Evolutionary conservation across 2,329 filamentous ascomycete genomes (phyloP), one percentile per base, ranked within the genome.

Genomic region (Sphaerostilbella broomeana): DNA sequence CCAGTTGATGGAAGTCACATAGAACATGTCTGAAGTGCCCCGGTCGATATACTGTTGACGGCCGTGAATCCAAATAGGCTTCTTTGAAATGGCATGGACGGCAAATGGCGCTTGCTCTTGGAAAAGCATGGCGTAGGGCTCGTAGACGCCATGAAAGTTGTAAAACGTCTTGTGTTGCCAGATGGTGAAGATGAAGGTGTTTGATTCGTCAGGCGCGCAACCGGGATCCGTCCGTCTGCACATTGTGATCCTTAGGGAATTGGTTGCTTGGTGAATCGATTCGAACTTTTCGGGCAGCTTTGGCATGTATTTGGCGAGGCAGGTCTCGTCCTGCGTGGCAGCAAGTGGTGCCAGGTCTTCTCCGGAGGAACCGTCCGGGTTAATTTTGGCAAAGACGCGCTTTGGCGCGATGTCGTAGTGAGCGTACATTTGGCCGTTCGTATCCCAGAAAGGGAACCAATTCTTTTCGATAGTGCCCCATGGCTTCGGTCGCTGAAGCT

Each of bases 371-470:
- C 73, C 74, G 45, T 73, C 67, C 2, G 44, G 25, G 3, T 51
- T 49, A 8, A 77, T 51, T 26, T 59, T 56, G 1, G 73, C 65
- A 47, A 77, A 79, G 0, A 59, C 59, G 0, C 76, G 69, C 13
- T 58, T 58, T 0, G 74, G 75, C 1, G 51, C 47, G 2, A 77
- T 51, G 45, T 78, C 73, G 51, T 77, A 68, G 51, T 79, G 75
- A 1, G 64, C 61, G 50, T 75, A 75, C 35, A 66, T 56, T 15
- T 62, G 51, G 5, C 63, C 66, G 0, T 59, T 42, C 0, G 44
- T 42, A 45, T 77, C 74, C 75, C 75, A 80, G 58, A 79, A 80
- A 3, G 74, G 44, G 47, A 79, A 80, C 63, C 67, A 81, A 49
- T 81, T 80, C 66, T 79, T 79, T 57, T 81, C 75, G 18, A 79